Evolutionary conservation across 2,329 filamentous ascomycete genomes (phyloP).

Genomic region (Fusarium xyrophilum): DNA sequence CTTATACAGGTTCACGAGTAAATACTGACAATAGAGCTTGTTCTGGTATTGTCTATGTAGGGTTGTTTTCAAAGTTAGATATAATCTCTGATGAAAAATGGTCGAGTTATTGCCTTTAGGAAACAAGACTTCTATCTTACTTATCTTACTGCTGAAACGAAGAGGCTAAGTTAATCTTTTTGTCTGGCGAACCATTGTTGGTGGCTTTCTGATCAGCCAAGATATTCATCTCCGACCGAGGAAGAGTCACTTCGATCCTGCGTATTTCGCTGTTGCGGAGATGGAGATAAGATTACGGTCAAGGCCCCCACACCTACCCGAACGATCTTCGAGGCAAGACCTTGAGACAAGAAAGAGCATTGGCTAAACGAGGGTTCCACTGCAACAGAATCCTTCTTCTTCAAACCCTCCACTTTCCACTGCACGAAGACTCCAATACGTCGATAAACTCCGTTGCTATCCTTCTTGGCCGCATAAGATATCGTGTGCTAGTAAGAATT

Average conservation of each 20-base stretch:
- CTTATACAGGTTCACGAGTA: not conserved
- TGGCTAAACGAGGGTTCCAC: not conserved
- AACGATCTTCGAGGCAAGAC: not conserved
- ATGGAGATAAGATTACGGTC: not conserved
- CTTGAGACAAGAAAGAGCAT: not conserved
- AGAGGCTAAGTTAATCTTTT: not conserved
- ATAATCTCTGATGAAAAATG: not conserved
- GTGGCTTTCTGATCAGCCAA: not conserved
- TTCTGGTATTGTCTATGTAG: not conserved
- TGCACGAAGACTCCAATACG: not conserved
- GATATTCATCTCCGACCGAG: slow-evolving; percentile 2
- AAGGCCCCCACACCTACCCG: not conserved
- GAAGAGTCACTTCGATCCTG: not conserved
- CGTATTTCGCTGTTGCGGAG: not conserved
- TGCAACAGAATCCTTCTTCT: not conserved
- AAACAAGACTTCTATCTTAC: not conserved
- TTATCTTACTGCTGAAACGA: no score
- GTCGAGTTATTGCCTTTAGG: not conserved
- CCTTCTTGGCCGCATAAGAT: not conserved
- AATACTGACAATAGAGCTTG: not conserved
- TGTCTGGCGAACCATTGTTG: not conserved
- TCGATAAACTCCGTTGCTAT: not conserved
- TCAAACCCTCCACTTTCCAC: not conserved
- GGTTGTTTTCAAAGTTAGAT: not conserved
- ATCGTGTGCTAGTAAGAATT: not conserved